Evolutionary conservation across 306 rosid genomes (phyloP).

Genomic region (Hylodesmum podocarpum): DNA sequence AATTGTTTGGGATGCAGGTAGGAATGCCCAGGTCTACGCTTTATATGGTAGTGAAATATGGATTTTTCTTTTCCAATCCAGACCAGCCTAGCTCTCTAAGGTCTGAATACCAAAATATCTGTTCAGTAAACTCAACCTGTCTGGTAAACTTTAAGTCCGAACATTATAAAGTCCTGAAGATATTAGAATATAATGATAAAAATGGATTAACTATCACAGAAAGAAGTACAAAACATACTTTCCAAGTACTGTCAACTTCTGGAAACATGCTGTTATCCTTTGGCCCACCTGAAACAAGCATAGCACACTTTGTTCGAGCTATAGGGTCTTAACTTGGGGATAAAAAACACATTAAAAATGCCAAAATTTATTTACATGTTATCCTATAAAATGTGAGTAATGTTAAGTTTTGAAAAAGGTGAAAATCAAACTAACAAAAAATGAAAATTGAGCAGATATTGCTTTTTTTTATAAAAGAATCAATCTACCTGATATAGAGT

Average conservation of each 20-base stretch:
- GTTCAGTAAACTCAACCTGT: conserved; percentile 2
- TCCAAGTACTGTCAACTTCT: conserved; percentile 89
- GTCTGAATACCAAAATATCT: conserved; percentile 17
- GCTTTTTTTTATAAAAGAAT: not conserved
- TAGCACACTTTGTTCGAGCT: conserved; percentile 11
- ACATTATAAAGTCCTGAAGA: not conserved
- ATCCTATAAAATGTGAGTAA: not conserved
- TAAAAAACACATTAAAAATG: not conserved
- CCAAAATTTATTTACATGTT: not conserved
- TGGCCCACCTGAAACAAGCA: conserved; percentile 59
- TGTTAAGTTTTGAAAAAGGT: not conserved
- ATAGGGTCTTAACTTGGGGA: conserved; percentile 1
- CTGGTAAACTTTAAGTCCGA: not conserved
- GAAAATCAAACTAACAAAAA: conserved; percentile 21
- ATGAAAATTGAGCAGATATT: not conserved
- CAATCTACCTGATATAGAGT: conserved; percentile 78
- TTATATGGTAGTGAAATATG: not conserved
- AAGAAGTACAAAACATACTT: conserved; percentile 52
- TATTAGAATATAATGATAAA: conserved; percentile 8
- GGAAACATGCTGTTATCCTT: conserved; percentile 79
- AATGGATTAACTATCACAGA: conserved; percentile 10
- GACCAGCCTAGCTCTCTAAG: conserved; percentile 10
- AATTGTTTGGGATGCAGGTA: conserved; percentile 14
- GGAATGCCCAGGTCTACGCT: not conserved
- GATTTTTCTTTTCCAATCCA: conserved; percentile 8